Percentiles rank a stretch among this genome's conserved stretches.
Conservation (phyloP, 2,329 filamentous ascomycete species). For the Paraphoma sp. region DNA sequence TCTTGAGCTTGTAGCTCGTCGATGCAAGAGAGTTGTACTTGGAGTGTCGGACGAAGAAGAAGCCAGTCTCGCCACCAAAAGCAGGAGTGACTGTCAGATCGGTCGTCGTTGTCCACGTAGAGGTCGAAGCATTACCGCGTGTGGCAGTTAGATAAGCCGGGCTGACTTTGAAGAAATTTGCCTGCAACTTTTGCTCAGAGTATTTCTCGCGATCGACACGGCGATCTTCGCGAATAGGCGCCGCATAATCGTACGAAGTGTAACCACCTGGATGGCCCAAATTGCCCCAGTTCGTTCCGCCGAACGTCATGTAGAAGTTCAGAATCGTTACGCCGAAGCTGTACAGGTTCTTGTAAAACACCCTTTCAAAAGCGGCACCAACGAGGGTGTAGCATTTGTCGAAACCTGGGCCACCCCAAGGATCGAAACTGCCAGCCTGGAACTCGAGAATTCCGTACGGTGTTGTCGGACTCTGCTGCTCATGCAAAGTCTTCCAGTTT, state of each 20-base stretch:
- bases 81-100: constrained; percentile 69
- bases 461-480: constrained; percentile 67
- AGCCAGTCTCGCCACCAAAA: constrained; percentile 62
- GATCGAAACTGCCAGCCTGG: constrained; percentile 75
- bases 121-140: constrained; percentile 38
- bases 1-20: constrained; percentile 67
- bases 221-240: constrained; percentile 73
- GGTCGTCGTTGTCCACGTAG: constrained; percentile 46
- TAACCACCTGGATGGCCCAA: constrained; percentile 65
- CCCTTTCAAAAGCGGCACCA: constrained; percentile 75
- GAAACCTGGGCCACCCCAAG: constrained; percentile 76
- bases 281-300: constrained; percentile 84
- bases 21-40: constrained; percentile 66
- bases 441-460: constrained; percentile 73
- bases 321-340: constrained; percentile 71
- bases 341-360: constrained; percentile 80
- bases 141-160: constrained; percentile 68
- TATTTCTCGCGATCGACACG: constrained; percentile 76
- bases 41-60: constrained; percentile 71
- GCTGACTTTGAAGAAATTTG: constrained; percentile 76
- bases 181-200: constrained; percentile 77
- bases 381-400: constrained; percentile 70
- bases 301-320: constrained; percentile 79
- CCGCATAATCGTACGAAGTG: constrained; percentile 66
- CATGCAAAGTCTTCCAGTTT: constrained; percentile 61